Evolutionary conservation across 2,329 filamentous ascomycete species (phyloP).

Genomic region (Calonectria ilicicola): DNA sequence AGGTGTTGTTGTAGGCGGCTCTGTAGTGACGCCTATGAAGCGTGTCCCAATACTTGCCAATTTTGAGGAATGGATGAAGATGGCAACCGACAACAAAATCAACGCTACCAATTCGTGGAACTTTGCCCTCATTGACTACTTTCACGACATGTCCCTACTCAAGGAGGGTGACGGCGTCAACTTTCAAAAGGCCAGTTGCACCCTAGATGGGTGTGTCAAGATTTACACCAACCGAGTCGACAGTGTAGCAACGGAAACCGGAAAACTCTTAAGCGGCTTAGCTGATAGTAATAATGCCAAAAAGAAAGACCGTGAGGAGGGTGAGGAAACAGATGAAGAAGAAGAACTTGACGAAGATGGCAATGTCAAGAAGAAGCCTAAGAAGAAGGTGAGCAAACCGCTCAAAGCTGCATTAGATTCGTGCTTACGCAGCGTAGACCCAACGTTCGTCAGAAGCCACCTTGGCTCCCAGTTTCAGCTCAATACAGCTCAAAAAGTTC

Average conservation of each 20-base stretch:
- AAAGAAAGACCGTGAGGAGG: slow-evolving; percentile 76
- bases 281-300: slow-evolving; percentile 87
- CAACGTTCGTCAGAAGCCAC: slow-evolving; percentile 93
- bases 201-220: slow-evolving; percentile 97
- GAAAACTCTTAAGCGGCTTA: slow-evolving; percentile 91
- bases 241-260: slow-evolving; percentile 97
- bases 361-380: slow-evolving; percentile 71
- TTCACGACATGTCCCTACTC: slow-evolving; percentile 97
- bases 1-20: slow-evolving; percentile 75
- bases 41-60: slow-evolving; percentile 95
- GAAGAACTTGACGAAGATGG: slow-evolving; percentile 73
- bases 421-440: slow-evolving; percentile 53
- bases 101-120: slow-evolving; percentile 99
- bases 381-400: slow-evolving; percentile 74
- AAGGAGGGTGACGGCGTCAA: slow-evolving; percentile 98
- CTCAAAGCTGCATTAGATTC: not conserved
- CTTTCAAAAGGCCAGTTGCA: slow-evolving; percentile 98
- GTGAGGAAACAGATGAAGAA: slow-evolving; percentile 75
- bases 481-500: slow-evolving; percentile 95
- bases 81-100: slow-evolving; percentile 99
- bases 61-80: slow-evolving; percentile 99
- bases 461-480: slow-evolving; percentile 86
- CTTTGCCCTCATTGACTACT: slow-evolving; percentile 99
- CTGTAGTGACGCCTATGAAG: slow-evolving; percentile 93
- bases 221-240: slow-evolving; percentile 99